phyloP scores from a whole-genome alignment of 2,329 filamentous ascomycete genomes.

The Penicillium sp. region DNA sequence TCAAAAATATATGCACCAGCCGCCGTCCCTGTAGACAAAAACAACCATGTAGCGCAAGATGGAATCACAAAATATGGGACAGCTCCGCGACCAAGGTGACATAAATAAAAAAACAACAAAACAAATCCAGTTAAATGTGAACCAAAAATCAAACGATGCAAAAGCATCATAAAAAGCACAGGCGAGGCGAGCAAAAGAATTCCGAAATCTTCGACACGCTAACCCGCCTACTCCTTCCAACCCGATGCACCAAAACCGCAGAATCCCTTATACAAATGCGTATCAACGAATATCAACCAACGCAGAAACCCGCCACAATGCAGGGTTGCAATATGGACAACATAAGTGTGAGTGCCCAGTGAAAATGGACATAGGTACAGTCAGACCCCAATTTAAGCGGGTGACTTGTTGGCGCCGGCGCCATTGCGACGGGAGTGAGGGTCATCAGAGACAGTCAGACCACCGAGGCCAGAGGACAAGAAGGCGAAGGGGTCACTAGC shows the following conservation, averaged over 20 bases:
- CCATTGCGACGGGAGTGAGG: constrained; percentile 48
- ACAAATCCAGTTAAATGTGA: constrained; percentile 8
- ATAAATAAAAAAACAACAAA: constrained; percentile 19
- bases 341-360: constrained; percentile 27
- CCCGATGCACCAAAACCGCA: constrained; percentile 46
- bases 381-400: constrained; percentile 33
- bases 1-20: constrained; percentile 18
- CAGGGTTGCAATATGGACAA: constrained; percentile 41
- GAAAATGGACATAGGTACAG: constrained; percentile 20
- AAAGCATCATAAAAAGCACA: constrained; percentile 22
- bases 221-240: constrained; percentile 46
- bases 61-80: constrained; percentile 18
- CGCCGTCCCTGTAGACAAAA: constrained; percentile 8
- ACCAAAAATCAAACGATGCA: constrained; percentile 19
- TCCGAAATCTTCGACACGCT: constrained; percentile 42
- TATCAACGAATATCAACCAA: constrained; percentile 42
- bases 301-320: constrained; percentile 40
- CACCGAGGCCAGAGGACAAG: constrained; percentile 61
- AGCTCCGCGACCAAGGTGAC: constrained; percentile 24
- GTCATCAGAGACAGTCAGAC: constrained; percentile 57
- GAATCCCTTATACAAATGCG: constrained; percentile 47
- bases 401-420: constrained; percentile 48
- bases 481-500: constrained; percentile 65
- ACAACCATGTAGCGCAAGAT: constrained; percentile 19
- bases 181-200: constrained; percentile 30